Conservation (phyloP, 2,329 filamentous ascomycete genomes). For the Alternaria sp. region DNA sequence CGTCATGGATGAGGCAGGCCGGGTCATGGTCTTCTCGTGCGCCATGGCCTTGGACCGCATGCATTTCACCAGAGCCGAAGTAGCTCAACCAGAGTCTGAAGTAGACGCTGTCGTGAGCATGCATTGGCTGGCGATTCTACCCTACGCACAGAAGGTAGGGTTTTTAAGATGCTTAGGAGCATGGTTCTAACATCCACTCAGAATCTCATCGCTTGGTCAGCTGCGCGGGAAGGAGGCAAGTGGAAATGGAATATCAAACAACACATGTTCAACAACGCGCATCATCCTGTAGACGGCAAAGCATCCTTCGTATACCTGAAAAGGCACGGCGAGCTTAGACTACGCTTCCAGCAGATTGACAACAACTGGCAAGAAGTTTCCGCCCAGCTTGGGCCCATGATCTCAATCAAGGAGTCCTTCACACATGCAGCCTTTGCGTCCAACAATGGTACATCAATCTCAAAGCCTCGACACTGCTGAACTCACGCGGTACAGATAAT, state of each 20-base stretch:
- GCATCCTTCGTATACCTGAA: constrained; percentile 81
- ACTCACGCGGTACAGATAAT: constrained; percentile 44
- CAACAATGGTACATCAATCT: constrained; percentile 73
- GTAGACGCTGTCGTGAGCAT: constrained; percentile 80
- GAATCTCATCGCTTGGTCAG: constrained; percentile 53
- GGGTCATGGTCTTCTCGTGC: constrained; percentile 77
- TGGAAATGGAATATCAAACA: constrained; percentile 76
- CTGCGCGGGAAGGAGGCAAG: constrained; percentile 52
- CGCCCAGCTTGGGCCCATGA: constrained; percentile 76
- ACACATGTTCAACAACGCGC: constrained; percentile 72
- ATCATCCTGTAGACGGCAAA: constrained; percentile 74
- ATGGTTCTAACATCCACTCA: constrained; percentile 26
- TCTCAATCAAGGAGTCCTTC: constrained; percentile 63
- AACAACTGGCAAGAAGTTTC: constrained; percentile 74
- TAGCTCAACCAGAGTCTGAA: constrained; percentile 76
- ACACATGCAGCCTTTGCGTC: constrained; percentile 59
- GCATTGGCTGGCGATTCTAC: constrained; percentile 74
- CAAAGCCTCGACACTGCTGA: not conserved
- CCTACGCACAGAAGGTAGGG: constrained; percentile 52
- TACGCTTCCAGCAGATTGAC: constrained; percentile 80
- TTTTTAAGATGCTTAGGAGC: not conserved
- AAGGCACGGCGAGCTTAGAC: constrained; percentile 73
- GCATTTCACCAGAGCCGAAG: constrained; percentile 67
- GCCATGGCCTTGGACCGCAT: constrained; percentile 77
- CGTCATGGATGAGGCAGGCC: constrained; percentile 79